Conservation (phyloP, 352 stramenopile species). For the Pythium aquatile region DNA sequence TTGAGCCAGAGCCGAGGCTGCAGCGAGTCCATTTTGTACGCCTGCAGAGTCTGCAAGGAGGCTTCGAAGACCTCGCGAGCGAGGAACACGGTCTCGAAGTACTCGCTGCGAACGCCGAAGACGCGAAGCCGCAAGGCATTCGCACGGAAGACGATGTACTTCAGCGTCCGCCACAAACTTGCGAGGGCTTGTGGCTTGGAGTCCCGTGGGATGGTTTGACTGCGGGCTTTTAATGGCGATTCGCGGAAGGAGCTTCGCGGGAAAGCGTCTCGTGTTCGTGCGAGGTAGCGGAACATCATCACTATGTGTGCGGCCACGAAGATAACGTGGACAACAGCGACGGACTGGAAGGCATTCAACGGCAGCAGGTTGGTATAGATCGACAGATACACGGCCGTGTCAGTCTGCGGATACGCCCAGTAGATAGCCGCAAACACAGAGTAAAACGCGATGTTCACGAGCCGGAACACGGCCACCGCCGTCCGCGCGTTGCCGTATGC, state of each 20-base stretch:
- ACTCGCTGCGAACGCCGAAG: conserved; percentile 25
- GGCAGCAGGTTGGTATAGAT: not conserved
- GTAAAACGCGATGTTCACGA: conserved; percentile 1
- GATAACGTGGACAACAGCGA: not conserved
- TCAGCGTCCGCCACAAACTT: not conserved
- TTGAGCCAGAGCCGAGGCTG: conserved; percentile 12
- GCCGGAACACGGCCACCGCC: not conserved
- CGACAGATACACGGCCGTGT: not conserved
- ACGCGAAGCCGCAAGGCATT: conserved; percentile 4
- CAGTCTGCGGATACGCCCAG: not conserved
- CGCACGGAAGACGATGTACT: not conserved
- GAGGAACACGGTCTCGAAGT: conserved; percentile 28
- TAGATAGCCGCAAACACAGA: not conserved
- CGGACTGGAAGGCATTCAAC: not conserved
- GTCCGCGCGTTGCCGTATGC: not conserved
- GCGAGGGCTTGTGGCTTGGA: not conserved
- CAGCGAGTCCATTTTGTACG: conserved; percentile 17
- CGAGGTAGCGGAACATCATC: not conserved
- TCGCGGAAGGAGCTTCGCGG: not conserved
- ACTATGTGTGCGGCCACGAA: not conserved
- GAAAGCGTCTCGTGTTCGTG: not conserved
- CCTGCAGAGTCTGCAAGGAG: conserved; percentile 21
- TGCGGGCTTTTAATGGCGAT: not conserved
- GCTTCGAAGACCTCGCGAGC: conserved; percentile 22
- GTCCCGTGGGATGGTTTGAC: not conserved